Percentiles rank a stretch among this genome's conserved stretches.
Evolutionary conservation across 441 rosid species (phyloP).

Genomic region (Omphalea diandra): DNA sequence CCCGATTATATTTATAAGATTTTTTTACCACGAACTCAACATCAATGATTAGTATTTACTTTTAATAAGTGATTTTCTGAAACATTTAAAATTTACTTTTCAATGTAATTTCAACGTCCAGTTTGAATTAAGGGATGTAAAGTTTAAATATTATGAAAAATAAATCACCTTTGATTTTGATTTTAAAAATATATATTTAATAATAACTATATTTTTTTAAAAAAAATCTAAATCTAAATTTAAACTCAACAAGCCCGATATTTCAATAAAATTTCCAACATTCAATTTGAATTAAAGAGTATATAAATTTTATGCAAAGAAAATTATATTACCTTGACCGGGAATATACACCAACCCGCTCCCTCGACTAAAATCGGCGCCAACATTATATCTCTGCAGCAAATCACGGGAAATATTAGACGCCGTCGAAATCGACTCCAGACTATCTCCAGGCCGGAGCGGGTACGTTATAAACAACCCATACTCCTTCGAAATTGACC

Average conservation of each 20-base stretch:
- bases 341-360: constrained; percentile 50
- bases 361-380: constrained; percentile 40
- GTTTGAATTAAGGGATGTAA: too few relatives aligned
- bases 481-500: constrained; percentile 36
- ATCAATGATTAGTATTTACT: too few relatives aligned
- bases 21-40: too few relatives aligned
- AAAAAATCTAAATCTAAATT: neutral
- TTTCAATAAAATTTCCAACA: neutral
- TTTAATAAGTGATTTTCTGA: too few relatives aligned
- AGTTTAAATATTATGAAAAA: too few relatives aligned
- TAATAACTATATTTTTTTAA: too few relatives aligned
- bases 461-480: constrained; percentile 61
- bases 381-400: constrained; percentile 41
- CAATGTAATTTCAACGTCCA: too few relatives aligned
- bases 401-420: constrained; percentile 28
- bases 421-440: constrained; percentile 29
- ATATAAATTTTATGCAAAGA: neutral
- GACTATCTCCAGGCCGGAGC: constrained; percentile 38
- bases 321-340: constrained; percentile 33
- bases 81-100: too few relatives aligned
- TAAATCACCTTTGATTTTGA: too few relatives aligned
- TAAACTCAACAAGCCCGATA: neutral
- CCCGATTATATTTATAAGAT: too few relatives aligned
- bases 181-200: too few relatives aligned
- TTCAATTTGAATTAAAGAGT: too few relatives aligned